A percentile compares a stretch with the other conserved stretches of the same genome.
These are phyloP conservation scores for Amanita subjunquillea DNA, from an alignment of 768 basidiomycete genomes.

Conservation along the genomic window DNA sequence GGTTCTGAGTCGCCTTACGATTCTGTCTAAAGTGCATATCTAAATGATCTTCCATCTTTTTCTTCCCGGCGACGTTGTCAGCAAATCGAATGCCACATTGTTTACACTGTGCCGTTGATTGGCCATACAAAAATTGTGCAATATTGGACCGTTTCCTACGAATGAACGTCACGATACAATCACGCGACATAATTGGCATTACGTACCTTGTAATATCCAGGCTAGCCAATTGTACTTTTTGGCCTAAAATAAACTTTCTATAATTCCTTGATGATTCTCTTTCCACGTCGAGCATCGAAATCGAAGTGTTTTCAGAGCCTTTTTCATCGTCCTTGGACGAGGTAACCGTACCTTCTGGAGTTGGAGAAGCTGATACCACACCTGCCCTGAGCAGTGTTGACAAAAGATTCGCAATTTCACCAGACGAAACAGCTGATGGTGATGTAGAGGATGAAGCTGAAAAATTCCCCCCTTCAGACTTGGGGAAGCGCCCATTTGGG, in stretches of 20 bases:
- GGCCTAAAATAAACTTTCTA: conserved; percentile 45
- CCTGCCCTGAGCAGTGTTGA: conserved; percentile 74
- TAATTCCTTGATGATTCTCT: conserved; percentile 47
- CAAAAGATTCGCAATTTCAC: conserved; percentile 47
- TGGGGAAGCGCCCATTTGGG: not conserved
- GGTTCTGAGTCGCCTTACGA: conserved; percentile 65
- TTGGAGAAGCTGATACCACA: conserved; percentile 47
- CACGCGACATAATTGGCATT: not conserved
- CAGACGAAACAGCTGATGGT: conserved; percentile 19
- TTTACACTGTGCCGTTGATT: conserved; percentile 76
- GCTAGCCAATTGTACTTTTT: conserved; percentile 52
- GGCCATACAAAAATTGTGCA: conserved; percentile 60
- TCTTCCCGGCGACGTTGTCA: conserved; percentile 62
- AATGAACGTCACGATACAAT: conserved; percentile 3
- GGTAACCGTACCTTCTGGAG: conserved; percentile 39
- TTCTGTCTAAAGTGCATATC: conserved; percentile 97
- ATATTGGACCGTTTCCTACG: conserved; percentile 50
- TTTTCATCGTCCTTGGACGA: conserved; percentile 27
- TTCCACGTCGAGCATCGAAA: conserved; percentile 26
- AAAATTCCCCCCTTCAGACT: conserved; percentile 10
- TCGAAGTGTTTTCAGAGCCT: conserved; percentile 14
- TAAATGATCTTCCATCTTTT: conserved; percentile 75
- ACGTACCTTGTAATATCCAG: conserved; percentile 66
- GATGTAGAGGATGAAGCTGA: conserved; percentile 20
- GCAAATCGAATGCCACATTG: conserved; percentile 89